Conservation (phyloP, 2,329 filamentous ascomycete genomes). For the Plenodomus lindquistii region DNA sequence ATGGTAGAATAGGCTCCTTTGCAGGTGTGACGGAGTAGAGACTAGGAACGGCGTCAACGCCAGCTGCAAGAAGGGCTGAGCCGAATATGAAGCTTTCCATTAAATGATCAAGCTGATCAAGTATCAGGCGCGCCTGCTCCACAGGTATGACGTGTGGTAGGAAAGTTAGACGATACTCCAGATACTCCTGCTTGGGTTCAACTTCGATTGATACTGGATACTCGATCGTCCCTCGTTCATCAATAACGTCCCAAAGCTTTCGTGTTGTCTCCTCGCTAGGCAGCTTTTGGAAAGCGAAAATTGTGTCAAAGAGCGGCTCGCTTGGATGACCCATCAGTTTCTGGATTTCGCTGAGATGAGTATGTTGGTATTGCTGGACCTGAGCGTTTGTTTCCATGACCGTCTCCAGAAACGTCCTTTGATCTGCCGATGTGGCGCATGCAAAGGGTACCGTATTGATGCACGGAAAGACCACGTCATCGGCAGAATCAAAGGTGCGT, state of each 20-base stretch:
- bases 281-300: slow-evolving; percentile 79
- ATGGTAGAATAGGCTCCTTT: slow-evolving; percentile 59
- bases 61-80: slow-evolving; percentile 46
- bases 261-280: slow-evolving; percentile 19
- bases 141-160: slow-evolving; percentile 66
- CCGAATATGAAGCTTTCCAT: slow-evolving; percentile 63
- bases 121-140: slow-evolving; percentile 68
- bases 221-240: slow-evolving; percentile 72
- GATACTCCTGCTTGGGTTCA: slow-evolving; percentile 57
- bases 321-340: slow-evolving; percentile 69
- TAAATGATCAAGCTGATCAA: slow-evolving; percentile 72
- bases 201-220: slow-evolving; percentile 83
- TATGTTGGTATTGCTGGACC: slow-evolving; percentile 71
- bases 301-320: slow-evolving; percentile 75
- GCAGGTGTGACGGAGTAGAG: slow-evolving; percentile 71
- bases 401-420: slow-evolving; percentile 60
- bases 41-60: slow-evolving; percentile 38
- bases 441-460: slow-evolving; percentile 79
- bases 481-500: slow-evolving; percentile 63
- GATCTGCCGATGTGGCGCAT: slow-evolving; percentile 59
- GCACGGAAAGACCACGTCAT: slow-evolving; percentile 71
- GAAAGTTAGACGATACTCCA: slow-evolving; percentile 70
- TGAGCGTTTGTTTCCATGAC: slow-evolving; percentile 69
- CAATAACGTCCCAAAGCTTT: slow-evolving; percentile 61
- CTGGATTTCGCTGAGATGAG: slow-evolving; percentile 72